These are phyloP conservation scores for Saccharomyces pastorianus DNA, from an alignment of 1,139 yeast species.

Conservation along the genomic window DNA sequence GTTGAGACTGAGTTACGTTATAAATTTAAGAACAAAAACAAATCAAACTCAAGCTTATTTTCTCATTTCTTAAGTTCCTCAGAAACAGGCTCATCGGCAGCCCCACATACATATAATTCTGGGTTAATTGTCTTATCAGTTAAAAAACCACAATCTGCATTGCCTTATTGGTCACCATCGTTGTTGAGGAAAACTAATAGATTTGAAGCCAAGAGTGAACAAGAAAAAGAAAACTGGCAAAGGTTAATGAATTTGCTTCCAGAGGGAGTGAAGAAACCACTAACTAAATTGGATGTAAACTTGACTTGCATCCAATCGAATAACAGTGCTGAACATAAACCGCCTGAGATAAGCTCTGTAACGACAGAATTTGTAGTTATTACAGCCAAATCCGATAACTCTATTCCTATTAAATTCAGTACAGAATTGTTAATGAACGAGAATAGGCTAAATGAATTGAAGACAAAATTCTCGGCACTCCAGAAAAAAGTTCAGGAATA, in stretches of 20 bases:
- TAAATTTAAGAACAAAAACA: constrained; percentile 15
- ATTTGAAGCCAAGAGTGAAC: constrained; percentile 22
- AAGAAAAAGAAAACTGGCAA: constrained; percentile 27
- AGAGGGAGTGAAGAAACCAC: constrained; percentile 19
- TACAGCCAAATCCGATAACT: constrained; percentile 28
- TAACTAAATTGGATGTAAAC: constrained; percentile 24
- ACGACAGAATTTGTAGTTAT: constrained; percentile 23
- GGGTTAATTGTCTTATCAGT: constrained; percentile 22
- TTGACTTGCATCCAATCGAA: constrained; percentile 26
- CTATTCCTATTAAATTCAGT: constrained; percentile 31
- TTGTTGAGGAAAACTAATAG: constrained; percentile 29
- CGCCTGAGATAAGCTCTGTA: constrained; percentile 22
- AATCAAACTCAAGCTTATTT: constrained; percentile 14
- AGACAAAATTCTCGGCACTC: constrained; percentile 10
- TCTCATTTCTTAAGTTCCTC: constrained; percentile 18
- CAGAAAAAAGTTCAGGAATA: constrained; percentile 10
- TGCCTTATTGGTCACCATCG: constrained; percentile 34
- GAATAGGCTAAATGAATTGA: constrained; percentile 12
- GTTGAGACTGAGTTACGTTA: constrained; percentile 20
- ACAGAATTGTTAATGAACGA: constrained; percentile 19
- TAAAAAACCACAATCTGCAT: constrained; percentile 23
- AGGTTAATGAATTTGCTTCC: constrained; percentile 21
- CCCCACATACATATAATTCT: constrained; percentile 11
- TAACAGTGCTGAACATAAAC: constrained; percentile 21
- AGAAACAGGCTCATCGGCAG: background rate